These are phyloP conservation scores for Fusarium praegraminearum DNA, from an alignment of 2,329 filamentous ascomycete genomes.

Conservation along the genomic window DNA sequence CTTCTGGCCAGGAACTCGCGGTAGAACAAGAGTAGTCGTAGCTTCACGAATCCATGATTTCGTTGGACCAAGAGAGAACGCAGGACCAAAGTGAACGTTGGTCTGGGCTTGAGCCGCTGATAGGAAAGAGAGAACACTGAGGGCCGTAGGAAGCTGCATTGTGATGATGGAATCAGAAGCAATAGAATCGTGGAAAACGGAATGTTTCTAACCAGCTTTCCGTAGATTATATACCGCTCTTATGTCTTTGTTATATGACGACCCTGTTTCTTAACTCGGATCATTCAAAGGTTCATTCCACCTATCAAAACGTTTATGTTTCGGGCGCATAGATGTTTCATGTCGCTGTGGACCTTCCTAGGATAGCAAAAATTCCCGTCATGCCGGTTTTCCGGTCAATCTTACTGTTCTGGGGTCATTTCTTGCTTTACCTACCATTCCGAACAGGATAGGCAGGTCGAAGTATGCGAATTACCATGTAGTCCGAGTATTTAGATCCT, in stretches of 20 bases:
- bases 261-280: constrained; percentile 3
- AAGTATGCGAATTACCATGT: not conserved
- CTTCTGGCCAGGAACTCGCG: constrained; percentile 23
- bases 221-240: not conserved
- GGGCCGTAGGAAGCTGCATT: constrained; percentile 7
- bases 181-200: too few relatives aligned
- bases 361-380: not conserved
- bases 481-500: not conserved
- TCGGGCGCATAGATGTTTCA: not conserved
- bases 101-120: not conserved
- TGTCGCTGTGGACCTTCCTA: not conserved
- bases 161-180: not conserved
- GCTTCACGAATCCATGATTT: constrained; percentile 36
- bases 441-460: not conserved
- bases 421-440: not conserved
- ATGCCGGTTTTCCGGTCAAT: not conserved
- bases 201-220: too few relatives aligned
- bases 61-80: constrained; percentile 32
- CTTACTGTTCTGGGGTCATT: not conserved
- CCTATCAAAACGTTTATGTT: not conserved
- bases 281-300: not conserved
- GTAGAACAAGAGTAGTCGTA: constrained; percentile 28
- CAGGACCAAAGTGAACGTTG: constrained; percentile 23
- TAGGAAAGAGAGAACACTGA: constrained; percentile 12
- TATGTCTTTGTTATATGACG: not conserved